These are phyloP conservation scores for Gleditsia sinensis DNA, from an alignment of 306 rosid genomes.

Conservation along the genomic window DNA sequence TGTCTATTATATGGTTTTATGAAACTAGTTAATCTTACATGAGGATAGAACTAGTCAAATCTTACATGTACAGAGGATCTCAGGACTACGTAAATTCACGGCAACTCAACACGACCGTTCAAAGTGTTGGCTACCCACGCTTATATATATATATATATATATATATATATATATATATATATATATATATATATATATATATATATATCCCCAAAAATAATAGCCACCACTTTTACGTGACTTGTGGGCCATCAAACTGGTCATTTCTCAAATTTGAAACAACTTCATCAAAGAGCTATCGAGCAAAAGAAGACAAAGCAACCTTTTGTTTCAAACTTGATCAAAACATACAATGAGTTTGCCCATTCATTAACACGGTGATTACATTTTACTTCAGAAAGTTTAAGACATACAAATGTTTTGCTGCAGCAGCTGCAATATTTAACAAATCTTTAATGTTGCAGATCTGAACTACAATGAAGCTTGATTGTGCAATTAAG, in stretches of 20 bases:
- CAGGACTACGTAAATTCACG: not conserved
- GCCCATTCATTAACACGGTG: constrained; percentile 16
- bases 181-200: too few relatives aligned
- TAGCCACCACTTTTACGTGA: not conserved
- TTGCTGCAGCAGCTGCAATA: constrained; percentile 3
- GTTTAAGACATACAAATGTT: not conserved
- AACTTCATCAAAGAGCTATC: not conserved
- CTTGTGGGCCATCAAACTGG: not conserved
- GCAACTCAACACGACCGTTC: not conserved
- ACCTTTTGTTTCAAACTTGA: constrained; percentile 3
- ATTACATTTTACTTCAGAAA: constrained; percentile 7
- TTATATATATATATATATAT: too few relatives aligned
- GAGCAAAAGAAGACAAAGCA: not conserved
- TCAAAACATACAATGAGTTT: not conserved
- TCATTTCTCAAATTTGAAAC: not conserved
- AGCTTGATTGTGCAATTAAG: constrained; percentile 22
- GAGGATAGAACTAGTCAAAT: too few relatives aligned
- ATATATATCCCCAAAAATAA: too few relatives aligned
- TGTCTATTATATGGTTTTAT: not conserved
- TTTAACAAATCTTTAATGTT: constrained; percentile 14
- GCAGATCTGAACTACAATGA: constrained; percentile 21
- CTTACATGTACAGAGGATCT: not conserved
- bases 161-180: too few relatives aligned
- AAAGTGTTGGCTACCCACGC: not conserved
- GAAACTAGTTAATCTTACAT: not conserved